Percentiles rank a stretch among this genome's conserved stretches.
phyloP scores from a whole-genome alignment of 2,329 filamentous ascomycete genomes.

The Mollisiaceae sp. region DNA sequence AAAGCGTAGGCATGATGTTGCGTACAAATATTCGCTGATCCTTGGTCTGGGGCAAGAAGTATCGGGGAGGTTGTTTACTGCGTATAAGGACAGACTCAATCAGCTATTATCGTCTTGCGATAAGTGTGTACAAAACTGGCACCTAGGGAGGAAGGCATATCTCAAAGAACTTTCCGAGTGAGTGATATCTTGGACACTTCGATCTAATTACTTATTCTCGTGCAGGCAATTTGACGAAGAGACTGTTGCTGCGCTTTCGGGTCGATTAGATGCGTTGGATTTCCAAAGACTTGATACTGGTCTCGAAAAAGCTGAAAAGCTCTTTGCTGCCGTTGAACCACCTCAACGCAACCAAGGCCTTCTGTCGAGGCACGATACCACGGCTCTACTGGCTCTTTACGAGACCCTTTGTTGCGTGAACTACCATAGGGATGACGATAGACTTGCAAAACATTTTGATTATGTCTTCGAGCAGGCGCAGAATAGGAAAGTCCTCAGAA shows the following conservation, averaged over 20 bases:
- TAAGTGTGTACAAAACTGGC: constrained; percentile 75
- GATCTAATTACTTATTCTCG: constrained; percentile 21
- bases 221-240: constrained; percentile 50
- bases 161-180: constrained; percentile 67
- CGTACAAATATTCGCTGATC: constrained; percentile 71
- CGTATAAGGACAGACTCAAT: constrained; percentile 64
- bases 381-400: constrained; percentile 80
- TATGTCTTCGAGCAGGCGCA: constrained; percentile 82
- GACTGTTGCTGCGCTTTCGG: constrained; percentile 56
- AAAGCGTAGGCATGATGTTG: constrained; percentile 61
- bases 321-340: constrained; percentile 48
- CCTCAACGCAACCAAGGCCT: constrained; percentile 36
- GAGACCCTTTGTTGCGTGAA: constrained; percentile 86
- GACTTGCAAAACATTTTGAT: constrained; percentile 62
- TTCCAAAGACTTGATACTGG: constrained; percentile 65
- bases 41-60: constrained; percentile 69
- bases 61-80: constrained; percentile 60
- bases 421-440: constrained; percentile 62
- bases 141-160: constrained; percentile 68
- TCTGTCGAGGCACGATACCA: constrained; percentile 49
- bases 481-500: constrained; percentile 76
- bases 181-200: constrained; percentile 35
- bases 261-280: constrained; percentile 64
- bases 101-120: constrained; percentile 67
- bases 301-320: constrained; percentile 59